Base-by-base conservation (phyloP, 176 grass and related monocot species). In the Typha latifolia region DNA sequence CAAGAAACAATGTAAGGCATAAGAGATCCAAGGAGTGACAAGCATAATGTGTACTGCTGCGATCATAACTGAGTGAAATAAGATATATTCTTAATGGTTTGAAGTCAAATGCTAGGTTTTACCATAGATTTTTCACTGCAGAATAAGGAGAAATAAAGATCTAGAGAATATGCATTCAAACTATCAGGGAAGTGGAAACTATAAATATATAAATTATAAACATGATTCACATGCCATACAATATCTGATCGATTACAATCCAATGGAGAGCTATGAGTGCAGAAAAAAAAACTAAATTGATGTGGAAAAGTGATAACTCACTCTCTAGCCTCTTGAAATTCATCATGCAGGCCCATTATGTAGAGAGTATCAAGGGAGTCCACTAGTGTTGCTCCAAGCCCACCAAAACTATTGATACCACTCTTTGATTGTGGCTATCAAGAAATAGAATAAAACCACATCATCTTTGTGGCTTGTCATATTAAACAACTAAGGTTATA, bases 281-380 rank as follows among this genome's bases (percentile, higher is more conserved):
- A 19, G n/a, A 16, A 11, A 7, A 12, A 56, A 59, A 59, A n/a
- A 59, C 53, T 10, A 59, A 18, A 59, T 18, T 83, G 14, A 47
- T 50, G 0, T 66, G 70, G 75, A 67, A 66, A 9, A 85, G 68
- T 51, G 21, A 62, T 62, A 74, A 90, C 89, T 87, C 81, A 99
- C 95, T 99, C 86, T 90, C 84, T 90, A 63, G 95, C 89, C 75
- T 90, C 87, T 71, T 82, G 83, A 83, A 99, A 99, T 80, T 99
- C 89, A 77, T 94, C 95, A 81, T 85, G 78, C 21, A 99, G 79
- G 67, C 86, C 95, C 95, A 99, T 99, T 82, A 99, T 94, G 69
- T 99, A 85, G 16, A 94, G 71, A 66, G 95, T 99, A 81, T 94
- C 95, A 19, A 99, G 82, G 5, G 95, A 90, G 62, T 99, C 95